These are phyloP conservation scores for Tuber aestivum DNA, from an alignment of 495 filamentous ascomycete genomes.

Conservation along the genomic window DNA sequence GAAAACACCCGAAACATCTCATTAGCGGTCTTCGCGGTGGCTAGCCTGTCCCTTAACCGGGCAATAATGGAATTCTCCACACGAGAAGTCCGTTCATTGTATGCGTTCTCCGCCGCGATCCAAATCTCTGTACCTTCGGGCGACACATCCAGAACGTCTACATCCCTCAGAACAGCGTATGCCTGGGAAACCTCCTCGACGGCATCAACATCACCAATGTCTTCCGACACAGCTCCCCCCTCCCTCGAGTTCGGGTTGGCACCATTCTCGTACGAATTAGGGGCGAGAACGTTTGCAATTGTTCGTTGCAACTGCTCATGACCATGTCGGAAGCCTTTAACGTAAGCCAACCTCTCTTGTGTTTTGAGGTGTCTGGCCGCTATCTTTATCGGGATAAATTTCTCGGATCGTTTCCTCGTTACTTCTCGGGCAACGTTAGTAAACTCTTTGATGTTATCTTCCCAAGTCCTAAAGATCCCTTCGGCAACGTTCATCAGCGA, in stretches of 20 bases:
- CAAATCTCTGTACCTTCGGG: conserved; percentile 80
- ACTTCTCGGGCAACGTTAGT: conserved; percentile 94
- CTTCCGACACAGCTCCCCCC: conserved; percentile 70
- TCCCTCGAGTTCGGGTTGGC: conserved; percentile 48
- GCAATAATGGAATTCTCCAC: conserved; percentile 99
- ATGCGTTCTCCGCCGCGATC: conserved; percentile 85
- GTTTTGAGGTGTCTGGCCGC: conserved; percentile 73
- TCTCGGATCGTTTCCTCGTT: conserved; percentile 82
- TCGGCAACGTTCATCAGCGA: conserved; percentile 75
- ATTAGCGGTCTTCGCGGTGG: conserved; percentile 90
- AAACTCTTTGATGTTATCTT: conserved; percentile 93
- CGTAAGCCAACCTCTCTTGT: conserved; percentile 84
- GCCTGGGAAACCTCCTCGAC: conserved; percentile 92
- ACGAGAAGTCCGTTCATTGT: conserved; percentile 91
- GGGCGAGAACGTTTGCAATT: conserved; percentile 87
- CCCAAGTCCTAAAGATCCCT: conserved; percentile 84
- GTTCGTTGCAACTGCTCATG: conserved; percentile 96
- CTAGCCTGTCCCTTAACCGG: conserved; percentile 81
- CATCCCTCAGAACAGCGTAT: conserved; percentile 84
- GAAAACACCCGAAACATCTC: conserved; percentile 99
- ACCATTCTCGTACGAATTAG: conserved; percentile 55
- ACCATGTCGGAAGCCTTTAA: conserved; percentile 86
- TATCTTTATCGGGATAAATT: conserved; percentile 98
- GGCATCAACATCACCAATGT: conserved; percentile 97
- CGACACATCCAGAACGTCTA: conserved; percentile 90